phyloP scores from a whole-genome alignment of 306 rosid genomes.

The Boehmeria nivea region DNA sequence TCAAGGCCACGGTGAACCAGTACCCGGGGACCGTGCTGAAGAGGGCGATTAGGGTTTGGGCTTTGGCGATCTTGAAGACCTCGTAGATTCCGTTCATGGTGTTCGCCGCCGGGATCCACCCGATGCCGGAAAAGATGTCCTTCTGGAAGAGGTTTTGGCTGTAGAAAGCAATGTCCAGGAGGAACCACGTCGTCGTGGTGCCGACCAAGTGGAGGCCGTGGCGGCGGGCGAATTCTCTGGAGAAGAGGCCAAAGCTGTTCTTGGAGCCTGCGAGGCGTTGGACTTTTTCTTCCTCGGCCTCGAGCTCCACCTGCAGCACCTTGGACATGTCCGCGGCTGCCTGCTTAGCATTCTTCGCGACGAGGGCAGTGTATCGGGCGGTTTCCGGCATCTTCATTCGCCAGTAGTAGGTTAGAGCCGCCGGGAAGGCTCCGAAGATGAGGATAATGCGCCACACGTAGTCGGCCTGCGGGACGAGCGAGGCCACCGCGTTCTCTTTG shows the following conservation, averaged over 20 bases:
- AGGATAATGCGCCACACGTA: conserved; percentile 70
- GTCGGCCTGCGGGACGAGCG: conserved; percentile 52
- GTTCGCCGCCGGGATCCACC: conserved; percentile 63
- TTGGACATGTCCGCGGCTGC: conserved; percentile 80
- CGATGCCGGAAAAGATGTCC: conserved; percentile 67
- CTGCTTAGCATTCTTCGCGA: conserved; percentile 61
- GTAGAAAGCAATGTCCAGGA: conserved; percentile 79
- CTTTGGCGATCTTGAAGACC: conserved; percentile 61
- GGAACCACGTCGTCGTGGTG: conserved; percentile 71
- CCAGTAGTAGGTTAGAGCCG: conserved; percentile 76
- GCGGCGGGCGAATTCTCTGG: conserved; percentile 41
- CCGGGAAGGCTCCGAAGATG: conserved; percentile 70
- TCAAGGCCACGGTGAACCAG: conserved; percentile 70
- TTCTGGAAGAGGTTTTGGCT: conserved; percentile 91
- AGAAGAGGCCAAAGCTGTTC: conserved; percentile 55
- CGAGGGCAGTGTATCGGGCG: conserved; percentile 82
- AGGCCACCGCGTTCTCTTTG: not conserved
- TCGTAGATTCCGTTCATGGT: conserved; percentile 76
- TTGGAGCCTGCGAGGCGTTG: not conserved
- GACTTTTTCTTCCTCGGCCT: conserved; percentile 47
- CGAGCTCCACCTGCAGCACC: conserved; percentile 58
- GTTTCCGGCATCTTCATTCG: conserved; percentile 94
- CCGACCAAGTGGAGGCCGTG: conserved; percentile 79
- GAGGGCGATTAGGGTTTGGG: conserved; percentile 77
- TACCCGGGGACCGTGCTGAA: conserved; percentile 90